phyloP scores from a whole-genome alignment of 2,329 filamentous ascomycete genomes.

The Beauveria asiatica region DNA sequence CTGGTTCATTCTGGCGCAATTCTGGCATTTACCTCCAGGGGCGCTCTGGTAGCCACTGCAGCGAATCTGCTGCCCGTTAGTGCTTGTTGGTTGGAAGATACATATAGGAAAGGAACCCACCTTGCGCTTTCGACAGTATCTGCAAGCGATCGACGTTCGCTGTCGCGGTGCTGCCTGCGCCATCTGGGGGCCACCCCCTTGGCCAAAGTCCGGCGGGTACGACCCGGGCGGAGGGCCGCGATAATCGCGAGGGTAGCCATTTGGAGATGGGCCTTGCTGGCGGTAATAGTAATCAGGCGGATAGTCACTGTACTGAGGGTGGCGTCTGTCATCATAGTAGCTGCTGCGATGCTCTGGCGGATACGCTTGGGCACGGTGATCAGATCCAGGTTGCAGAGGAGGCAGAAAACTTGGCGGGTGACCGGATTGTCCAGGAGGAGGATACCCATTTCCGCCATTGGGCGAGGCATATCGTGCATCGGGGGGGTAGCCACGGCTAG shows the following conservation, averaged over 20 bases:
- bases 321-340: slow-evolving; percentile 29
- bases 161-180: slow-evolving; percentile 48
- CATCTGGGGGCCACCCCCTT: slow-evolving; percentile 28
- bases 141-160: slow-evolving; percentile 51
- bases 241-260: slow-evolving; percentile 21
- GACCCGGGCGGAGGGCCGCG: slow-evolving; percentile 22
- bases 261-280: slow-evolving; percentile 23
- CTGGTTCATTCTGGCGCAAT: slow-evolving; percentile 53
- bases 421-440: slow-evolving; percentile 26
- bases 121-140: slow-evolving; percentile 54
- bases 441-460: slow-evolving; percentile 38
- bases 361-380: slow-evolving; percentile 27
- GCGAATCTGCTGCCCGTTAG: slow-evolving; percentile 37
- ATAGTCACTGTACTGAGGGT: slow-evolving; percentile 27
- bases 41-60: slow-evolving; percentile 54
- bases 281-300: slow-evolving; percentile 28
- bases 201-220: slow-evolving; percentile 27
- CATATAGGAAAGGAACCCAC: slow-evolving; percentile 24
- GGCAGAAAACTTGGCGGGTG: slow-evolving; percentile 27
- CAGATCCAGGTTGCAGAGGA: slow-evolving; percentile 29
- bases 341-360: slow-evolving; percentile 31
- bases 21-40: slow-evolving; percentile 50
- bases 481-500: slow-evolving; percentile 25
- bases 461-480: slow-evolving; percentile 35
- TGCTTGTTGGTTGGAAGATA: not conserved